A percentile compares a stretch with the other conserved stretches of the same genome.
Conservation (phyloP, 1,284 basidiomycete species). For the Ganoderma multipileum region DNA sequence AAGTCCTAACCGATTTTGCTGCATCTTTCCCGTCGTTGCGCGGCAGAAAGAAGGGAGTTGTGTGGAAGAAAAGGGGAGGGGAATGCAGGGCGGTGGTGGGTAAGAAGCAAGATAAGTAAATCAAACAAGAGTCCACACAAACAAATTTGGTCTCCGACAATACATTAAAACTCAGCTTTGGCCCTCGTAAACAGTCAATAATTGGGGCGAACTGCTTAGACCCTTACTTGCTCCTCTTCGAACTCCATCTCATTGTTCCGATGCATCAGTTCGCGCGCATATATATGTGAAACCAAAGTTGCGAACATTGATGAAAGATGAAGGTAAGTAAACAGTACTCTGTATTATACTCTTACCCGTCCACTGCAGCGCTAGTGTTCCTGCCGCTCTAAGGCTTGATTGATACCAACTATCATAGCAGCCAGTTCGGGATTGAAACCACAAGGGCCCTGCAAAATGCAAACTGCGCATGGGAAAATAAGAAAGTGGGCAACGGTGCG, state of each 20-base stretch:
- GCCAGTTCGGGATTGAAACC: background rate
- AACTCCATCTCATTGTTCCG: too few relatives aligned
- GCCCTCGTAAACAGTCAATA: too few relatives aligned
- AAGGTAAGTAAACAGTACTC: too few relatives aligned
- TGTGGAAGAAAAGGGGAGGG: background rate
- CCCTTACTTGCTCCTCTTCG: too few relatives aligned
- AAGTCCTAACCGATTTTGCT: conserved; percentile 81
- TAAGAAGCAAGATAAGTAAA: background rate
- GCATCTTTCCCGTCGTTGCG: conserved; percentile 50
- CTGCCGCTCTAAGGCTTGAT: background rate
- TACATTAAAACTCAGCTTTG: background rate
- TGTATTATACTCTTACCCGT: too few relatives aligned
- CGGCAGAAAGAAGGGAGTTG: background rate
- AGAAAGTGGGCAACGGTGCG: background rate
- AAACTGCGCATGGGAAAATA: background rate
- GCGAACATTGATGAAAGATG: too few relatives aligned
- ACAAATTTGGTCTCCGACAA: background rate
- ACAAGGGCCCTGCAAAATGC: too few relatives aligned
- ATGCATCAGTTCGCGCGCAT: too few relatives aligned
- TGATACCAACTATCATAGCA: background rate
- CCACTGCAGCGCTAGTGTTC: too few relatives aligned
- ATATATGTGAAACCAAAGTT: too few relatives aligned
- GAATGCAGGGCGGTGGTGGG: background rate
- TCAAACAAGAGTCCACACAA: background rate
- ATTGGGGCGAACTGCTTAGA: too few relatives aligned